Conservation (phyloP, 164 flowering plant genomes). For the Magnolia sinica region DNA sequence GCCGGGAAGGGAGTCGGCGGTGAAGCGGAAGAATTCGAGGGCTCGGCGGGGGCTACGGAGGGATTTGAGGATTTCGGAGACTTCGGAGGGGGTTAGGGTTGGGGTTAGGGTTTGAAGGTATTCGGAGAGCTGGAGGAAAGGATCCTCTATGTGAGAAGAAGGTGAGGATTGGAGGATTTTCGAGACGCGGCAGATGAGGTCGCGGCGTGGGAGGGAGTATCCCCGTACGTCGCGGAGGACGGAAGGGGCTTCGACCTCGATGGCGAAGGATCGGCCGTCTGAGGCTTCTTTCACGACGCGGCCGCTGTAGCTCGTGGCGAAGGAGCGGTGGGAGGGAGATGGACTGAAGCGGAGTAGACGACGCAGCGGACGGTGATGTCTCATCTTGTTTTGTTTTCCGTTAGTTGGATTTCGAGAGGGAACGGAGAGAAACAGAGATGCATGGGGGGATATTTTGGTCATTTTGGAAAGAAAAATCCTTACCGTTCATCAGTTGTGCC, state of each 20-base stretch:
- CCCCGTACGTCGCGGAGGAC: conserved; percentile 55
- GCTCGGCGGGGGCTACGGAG: conserved; percentile 53
- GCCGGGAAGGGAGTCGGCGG: conserved; percentile 45
- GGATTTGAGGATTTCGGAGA: conserved; percentile 70
- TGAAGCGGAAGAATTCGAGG: conserved; percentile 60
- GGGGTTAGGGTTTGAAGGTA: conserved; percentile 51
- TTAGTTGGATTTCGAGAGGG: no score
- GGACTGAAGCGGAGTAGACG: background rate
- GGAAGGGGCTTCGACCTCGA: conserved; percentile 39
- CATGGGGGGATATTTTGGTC: no score
- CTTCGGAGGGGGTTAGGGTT: conserved; percentile 65
- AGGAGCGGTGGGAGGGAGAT: conserved; percentile 34
- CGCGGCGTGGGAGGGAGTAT: conserved; percentile 76
- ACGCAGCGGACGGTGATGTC: background rate
- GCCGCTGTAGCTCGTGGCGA: conserved; percentile 83
- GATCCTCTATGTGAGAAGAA: conserved; percentile 22
- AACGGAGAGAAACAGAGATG: no score
- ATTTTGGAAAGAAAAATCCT: no score
- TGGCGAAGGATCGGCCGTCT: conserved; percentile 52
- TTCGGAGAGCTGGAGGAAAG: conserved; percentile 46
- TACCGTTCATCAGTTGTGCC: no score
- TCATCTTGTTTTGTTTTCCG: background rate
- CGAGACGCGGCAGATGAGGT: conserved; percentile 66
- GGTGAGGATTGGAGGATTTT: conserved; percentile 45
- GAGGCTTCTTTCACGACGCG: conserved; percentile 38